These are phyloP conservation scores for Borovskyia barvae DNA, from an alignment of 208 protist species.

Conservation along the genomic window DNA sequence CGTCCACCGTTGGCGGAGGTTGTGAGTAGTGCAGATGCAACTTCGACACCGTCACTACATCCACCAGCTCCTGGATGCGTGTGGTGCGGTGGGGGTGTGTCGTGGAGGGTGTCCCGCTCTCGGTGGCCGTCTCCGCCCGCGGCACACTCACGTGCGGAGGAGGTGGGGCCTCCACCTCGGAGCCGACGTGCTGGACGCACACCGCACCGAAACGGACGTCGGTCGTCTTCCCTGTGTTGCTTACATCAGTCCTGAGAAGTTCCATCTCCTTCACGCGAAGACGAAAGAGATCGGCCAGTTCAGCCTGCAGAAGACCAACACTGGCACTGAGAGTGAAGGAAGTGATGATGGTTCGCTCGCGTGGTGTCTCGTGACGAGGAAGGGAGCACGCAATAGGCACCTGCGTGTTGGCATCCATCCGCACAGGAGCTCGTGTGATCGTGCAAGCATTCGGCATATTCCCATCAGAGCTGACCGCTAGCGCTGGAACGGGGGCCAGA, in stretches of 20 bases:
- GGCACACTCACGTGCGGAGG: background rate
- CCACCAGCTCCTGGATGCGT: constrained; percentile 37
- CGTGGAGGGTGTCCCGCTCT: background rate
- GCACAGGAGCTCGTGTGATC: constrained; percentile 10
- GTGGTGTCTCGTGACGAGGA: no score
- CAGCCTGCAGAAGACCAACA: constrained; percentile 29
- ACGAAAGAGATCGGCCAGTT: constrained; percentile 38
- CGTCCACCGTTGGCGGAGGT: constrained; percentile 23
- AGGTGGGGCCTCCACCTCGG: constrained; percentile 24
- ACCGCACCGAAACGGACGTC: constrained; percentile 14
- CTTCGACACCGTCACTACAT: constrained; percentile 25
- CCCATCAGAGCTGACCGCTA: no score
- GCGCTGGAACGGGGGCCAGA: no score
- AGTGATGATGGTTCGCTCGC: background rate
- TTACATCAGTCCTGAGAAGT: constrained; percentile 16
- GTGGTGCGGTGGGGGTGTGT: background rate
- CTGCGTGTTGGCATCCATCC: no score
- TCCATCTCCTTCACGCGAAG: constrained; percentile 23
- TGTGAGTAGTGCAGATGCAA: constrained; percentile 19
- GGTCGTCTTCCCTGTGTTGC: constrained; percentile 9
- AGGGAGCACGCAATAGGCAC: no score
- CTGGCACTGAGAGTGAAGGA: constrained; percentile 15
- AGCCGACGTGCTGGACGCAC: constrained; percentile 42
- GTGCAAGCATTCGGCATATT: no score
- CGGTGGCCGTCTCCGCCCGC: background rate